These are phyloP conservation scores for Soucietia sequanensis DNA, from an alignment of 805 yeast species.

Conservation along the genomic window DNA sequence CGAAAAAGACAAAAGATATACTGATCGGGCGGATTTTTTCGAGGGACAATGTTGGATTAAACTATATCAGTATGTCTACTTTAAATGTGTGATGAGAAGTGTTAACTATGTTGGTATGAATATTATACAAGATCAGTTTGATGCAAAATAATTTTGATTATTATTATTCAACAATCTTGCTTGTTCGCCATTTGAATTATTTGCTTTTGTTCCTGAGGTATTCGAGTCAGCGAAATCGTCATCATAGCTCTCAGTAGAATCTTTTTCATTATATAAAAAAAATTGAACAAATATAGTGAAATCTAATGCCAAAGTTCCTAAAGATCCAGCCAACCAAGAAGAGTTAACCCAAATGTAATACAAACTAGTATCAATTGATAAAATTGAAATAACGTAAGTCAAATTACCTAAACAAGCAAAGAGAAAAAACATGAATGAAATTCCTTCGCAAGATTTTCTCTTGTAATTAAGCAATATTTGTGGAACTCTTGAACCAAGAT, in stretches of 20 bases:
- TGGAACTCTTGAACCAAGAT: slow-evolving; percentile 88
- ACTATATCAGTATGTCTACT: too few species aligned
- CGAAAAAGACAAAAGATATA: too few species aligned
- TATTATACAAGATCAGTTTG: background rate
- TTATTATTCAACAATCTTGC: background rate
- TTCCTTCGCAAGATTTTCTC: slow-evolving; percentile 93
- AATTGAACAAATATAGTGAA: slow-evolving; percentile 83
- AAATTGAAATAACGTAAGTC: slow-evolving; percentile 84
- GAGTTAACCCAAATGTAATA: slow-evolving; percentile 77
- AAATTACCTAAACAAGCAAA: slow-evolving; percentile 95
- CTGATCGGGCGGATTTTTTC: too few species aligned
- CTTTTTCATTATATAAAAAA: slow-evolving; percentile 61
- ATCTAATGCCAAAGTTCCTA: slow-evolving; percentile 84
- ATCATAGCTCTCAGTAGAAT: slow-evolving; percentile 3
- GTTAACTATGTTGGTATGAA: background rate
- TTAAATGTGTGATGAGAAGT: too few species aligned
- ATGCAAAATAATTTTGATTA: too few species aligned
- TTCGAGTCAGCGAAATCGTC: background rate
- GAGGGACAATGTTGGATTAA: too few species aligned
- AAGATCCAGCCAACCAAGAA: slow-evolving; percentile 89
- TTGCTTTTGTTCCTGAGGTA: background rate
- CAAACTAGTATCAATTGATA: slow-evolving; percentile 68
- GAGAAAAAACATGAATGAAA: slow-evolving; percentile 86
- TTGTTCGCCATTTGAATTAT: background rate
- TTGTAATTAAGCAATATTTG: slow-evolving; percentile 83